A percentile compares a stretch with the other conserved stretches of the same genome.
phyloP scores from a whole-genome alignment of 495 filamentous ascomycete genomes.

The Rhizodiscina lignyota region DNA sequence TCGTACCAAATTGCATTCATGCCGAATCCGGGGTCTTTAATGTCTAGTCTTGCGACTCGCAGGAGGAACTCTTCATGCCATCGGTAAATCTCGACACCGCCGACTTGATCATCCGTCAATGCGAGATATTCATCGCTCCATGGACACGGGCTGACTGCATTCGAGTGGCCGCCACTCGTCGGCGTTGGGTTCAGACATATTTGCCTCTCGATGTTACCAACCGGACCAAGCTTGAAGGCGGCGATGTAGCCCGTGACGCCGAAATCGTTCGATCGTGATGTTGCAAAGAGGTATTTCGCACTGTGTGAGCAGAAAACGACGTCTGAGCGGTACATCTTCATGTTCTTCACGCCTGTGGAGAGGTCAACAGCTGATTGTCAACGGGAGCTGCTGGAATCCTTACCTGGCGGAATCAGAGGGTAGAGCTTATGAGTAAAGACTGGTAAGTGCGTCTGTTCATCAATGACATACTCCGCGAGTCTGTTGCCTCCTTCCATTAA shows the following conservation, averaged over 20 bases:
- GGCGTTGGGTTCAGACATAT: constrained; percentile 67
- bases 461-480: constrained; percentile 63
- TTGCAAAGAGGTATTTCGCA: constrained; percentile 60
- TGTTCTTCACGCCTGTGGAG: constrained; percentile 8
- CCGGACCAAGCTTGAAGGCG: constrained; percentile 52
- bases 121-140: constrained; percentile 78
- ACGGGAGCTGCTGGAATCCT: constrained; percentile 6
- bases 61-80: constrained; percentile 65
- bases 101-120: constrained; percentile 69
- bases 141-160: constrained; percentile 61
- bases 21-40: constrained; percentile 67
- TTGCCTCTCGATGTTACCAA: constrained; percentile 57
- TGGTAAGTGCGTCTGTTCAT: constrained; percentile 56
- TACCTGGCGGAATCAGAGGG: constrained; percentile 59
- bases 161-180: constrained; percentile 72
- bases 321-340: constrained; percentile 54
- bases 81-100: constrained; percentile 71
- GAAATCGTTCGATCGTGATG: constrained; percentile 58
- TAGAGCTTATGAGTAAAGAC: constrained; percentile 65
- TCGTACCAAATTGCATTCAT: constrained; percentile 92
- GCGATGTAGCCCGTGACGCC: constrained; percentile 66
- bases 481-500: constrained; percentile 78
- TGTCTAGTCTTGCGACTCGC: constrained; percentile 54
- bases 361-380: constrained; percentile 3
- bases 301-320: constrained; percentile 52